phyloP scores from a whole-genome alignment of 108 stramenopile genomes.

The Skeletonema grethae region DNA sequence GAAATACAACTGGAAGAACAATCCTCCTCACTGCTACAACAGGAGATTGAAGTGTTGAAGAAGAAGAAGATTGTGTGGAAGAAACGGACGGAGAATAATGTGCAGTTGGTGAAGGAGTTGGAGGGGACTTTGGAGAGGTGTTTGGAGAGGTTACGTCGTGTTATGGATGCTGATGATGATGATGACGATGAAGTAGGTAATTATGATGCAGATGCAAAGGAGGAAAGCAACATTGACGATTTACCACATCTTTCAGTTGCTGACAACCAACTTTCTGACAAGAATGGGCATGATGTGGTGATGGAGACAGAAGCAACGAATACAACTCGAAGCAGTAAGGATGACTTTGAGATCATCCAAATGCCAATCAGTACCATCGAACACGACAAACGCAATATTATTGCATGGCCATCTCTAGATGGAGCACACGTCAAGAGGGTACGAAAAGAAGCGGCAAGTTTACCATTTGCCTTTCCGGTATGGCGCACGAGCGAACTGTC shows the following conservation, averaged over 20 bases:
- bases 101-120: constrained; percentile 25
- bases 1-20: constrained; percentile 26
- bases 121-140: constrained; percentile 35
- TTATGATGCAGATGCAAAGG: constrained; percentile 5
- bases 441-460: constrained; percentile 1
- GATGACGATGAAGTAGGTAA: neutral
- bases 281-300: neutral
- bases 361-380: neutral
- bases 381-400: neutral
- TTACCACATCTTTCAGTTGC: neutral
- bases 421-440: constrained; percentile 2
- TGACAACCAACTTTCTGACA: neutral
- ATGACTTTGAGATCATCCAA: constrained; percentile 1
- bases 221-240: constrained; percentile 9
- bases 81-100: constrained; percentile 27
- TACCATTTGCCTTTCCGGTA: constrained; percentile 9
- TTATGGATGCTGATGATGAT: constrained; percentile 3
- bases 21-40: constrained; percentile 2
- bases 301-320: neutral
- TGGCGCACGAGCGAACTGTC: constrained; percentile 33
- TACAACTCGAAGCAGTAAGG: neutral
- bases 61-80: constrained; percentile 17
- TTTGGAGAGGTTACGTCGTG: constrained; percentile 23
- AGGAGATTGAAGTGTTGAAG: constrained; percentile 18
- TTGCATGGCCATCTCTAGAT: constrained; percentile 15